Conservation (phyloP, 2,329 filamentous ascomycete species). For the Diplocarpon rosae region DNA sequence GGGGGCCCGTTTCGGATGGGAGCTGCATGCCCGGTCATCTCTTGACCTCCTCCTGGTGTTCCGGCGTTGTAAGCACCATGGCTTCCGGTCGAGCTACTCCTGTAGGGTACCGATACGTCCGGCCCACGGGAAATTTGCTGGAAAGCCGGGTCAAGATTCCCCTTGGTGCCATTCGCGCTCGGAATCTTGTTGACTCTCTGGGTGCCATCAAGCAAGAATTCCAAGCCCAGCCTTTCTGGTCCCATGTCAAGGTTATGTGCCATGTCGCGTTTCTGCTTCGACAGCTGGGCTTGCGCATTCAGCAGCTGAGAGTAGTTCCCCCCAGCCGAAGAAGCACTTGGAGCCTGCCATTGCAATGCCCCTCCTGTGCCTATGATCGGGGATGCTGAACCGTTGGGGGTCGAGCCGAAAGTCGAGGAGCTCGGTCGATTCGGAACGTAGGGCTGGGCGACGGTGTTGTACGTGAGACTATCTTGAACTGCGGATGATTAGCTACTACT, state of each 20-base stretch:
- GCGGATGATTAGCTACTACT: not conserved
- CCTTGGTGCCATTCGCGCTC: slow-evolving; percentile 33
- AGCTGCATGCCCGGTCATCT: slow-evolving; percentile 16
- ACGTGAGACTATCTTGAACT: slow-evolving; percentile 9
- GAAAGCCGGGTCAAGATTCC: slow-evolving; percentile 33
- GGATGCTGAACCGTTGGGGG: slow-evolving; percentile 31
- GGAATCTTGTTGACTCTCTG: slow-evolving; percentile 43
- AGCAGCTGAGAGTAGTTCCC: slow-evolving; percentile 24
- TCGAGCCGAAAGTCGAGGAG: slow-evolving; percentile 29
- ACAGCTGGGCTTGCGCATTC: slow-evolving; percentile 27
- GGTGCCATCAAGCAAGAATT: slow-evolving; percentile 57
- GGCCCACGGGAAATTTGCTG: slow-evolving; percentile 10
- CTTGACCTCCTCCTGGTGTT: slow-evolving; percentile 13
- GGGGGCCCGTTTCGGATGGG: slow-evolving; percentile 49
- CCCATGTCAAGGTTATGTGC: slow-evolving; percentile 48
- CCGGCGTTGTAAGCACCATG: slow-evolving; percentile 19
- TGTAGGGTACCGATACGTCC: slow-evolving; percentile 15
- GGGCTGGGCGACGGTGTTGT: slow-evolving; percentile 14
- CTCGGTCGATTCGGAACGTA: slow-evolving; percentile 23
- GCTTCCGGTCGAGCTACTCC: slow-evolving; percentile 18
- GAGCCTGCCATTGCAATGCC: slow-evolving; percentile 25
- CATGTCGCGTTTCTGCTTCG: slow-evolving; percentile 38
- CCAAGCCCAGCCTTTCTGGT: slow-evolving; percentile 58
- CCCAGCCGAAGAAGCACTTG: slow-evolving; percentile 24
- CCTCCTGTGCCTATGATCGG: slow-evolving; percentile 25